A percentile compares a stretch with the other conserved stretches of the same genome.
phyloP scores from a whole-genome alignment of 768 basidiomycete species.

The Serendipita sp. region DNA sequence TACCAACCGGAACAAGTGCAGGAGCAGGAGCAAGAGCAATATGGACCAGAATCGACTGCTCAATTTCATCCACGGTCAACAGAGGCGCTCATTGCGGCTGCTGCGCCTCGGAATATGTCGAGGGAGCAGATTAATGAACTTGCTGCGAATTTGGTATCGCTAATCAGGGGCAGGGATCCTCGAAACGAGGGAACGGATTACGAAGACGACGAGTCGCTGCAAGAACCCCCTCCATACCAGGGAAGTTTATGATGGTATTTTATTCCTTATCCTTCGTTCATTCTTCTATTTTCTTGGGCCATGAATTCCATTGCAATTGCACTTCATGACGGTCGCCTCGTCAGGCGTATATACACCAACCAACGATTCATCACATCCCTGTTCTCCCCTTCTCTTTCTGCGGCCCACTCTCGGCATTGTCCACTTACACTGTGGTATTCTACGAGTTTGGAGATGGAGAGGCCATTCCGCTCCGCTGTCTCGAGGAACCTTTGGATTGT shows the following conservation, averaged over 20 bases:
- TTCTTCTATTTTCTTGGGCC: too few species aligned
- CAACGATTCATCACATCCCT: neutral
- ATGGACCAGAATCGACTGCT: too few species aligned
- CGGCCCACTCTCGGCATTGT: neutral
- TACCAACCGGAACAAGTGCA: too few species aligned
- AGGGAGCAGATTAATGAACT: neutral
- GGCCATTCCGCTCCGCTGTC: conserved; percentile 24
- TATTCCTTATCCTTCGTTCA: too few species aligned
- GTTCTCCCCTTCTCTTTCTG: neutral
- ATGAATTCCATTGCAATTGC: too few species aligned
- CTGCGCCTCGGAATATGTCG: neutral
- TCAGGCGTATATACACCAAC: neutral
- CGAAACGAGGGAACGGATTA: neutral
- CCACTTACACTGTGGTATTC: neutral
- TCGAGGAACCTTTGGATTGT: conserved; percentile 48
- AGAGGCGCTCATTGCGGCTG: neutral
- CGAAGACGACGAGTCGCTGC: neutral
- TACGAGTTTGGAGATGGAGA: conserved; percentile 16
- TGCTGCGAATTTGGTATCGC: neutral
- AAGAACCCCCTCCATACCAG: neutral
- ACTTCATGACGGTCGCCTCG: too few species aligned
- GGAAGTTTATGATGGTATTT: too few species aligned
- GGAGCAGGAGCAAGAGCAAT: too few species aligned
- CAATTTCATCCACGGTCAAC: neutral
- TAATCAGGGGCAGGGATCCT: neutral